Percentiles rank a stretch among this genome's conserved stretches.
phyloP scores from a whole-genome alignment of 441 rosid species.

The Melastoma candidum region DNA sequence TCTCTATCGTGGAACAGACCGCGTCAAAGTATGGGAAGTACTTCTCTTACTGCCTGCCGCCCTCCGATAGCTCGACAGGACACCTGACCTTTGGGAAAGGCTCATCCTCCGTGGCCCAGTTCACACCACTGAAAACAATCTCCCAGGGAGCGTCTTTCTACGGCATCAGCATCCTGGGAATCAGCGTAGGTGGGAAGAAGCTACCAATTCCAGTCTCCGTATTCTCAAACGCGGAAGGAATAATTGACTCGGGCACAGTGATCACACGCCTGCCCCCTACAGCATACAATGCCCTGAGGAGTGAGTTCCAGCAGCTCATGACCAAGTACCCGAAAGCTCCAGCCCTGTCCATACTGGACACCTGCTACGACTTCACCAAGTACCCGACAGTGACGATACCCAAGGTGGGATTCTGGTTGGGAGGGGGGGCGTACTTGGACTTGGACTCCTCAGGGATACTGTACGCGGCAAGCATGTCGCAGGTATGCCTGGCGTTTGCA shows the following conservation, averaged over 20 bases:
- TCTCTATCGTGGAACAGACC: neutral
- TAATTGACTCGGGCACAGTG: slow-evolving; percentile 7
- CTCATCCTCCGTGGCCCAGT: neutral
- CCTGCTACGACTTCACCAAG: slow-evolving; percentile 7
- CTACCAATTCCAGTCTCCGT: slow-evolving; percentile 1
- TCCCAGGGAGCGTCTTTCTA: neutral
- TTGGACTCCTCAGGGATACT: neutral
- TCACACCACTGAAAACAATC: neutral
- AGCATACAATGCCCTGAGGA: neutral
- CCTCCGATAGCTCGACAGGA: neutral
- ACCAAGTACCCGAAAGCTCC: neutral
- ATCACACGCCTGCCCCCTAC: neutral
- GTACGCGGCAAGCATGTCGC: neutral
- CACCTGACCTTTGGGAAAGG: slow-evolving; percentile 4
- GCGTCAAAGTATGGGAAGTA: neutral
- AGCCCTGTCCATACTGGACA: neutral
- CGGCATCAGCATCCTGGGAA: neutral
- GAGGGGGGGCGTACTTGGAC: neutral
- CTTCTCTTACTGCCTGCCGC: slow-evolving; percentile 2
- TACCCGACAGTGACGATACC: neutral
- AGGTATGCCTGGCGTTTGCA: slow-evolving; percentile 3
- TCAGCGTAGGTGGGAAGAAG: neutral
- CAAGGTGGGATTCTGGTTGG: neutral
- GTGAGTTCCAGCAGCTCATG: neutral
- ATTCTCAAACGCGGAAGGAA: slow-evolving; percentile 3